A percentile compares a stretch with the other conserved stretches of the same genome.
phyloP scores from a whole-genome alignment of 805 yeast species.

The Hanseniaspora guilliermondii region DNA sequence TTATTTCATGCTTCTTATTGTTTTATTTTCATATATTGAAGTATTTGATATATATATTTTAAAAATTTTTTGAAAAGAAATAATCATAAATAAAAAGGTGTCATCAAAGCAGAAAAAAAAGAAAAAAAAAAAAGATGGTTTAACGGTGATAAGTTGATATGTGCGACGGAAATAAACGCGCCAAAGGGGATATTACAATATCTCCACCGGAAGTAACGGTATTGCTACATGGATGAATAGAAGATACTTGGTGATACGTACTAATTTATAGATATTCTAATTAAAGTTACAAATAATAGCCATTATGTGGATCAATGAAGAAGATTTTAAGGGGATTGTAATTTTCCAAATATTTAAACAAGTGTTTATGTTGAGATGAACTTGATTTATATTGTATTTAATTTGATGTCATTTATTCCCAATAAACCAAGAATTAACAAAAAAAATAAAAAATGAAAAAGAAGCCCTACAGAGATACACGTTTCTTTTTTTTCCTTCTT shows the following conservation, averaged over 20 bases:
- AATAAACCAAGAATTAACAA: no score
- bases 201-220: background rate
- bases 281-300: no score
- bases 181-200: background rate
- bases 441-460: background rate
- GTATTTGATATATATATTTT: background rate
- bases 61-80: background rate
- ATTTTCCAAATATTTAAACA: background rate
- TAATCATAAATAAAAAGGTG: no score
- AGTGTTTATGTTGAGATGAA: background rate
- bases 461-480: background rate
- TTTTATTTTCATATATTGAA: no score
- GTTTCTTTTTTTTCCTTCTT: background rate
- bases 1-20: background rate
- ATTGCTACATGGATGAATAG: background rate
- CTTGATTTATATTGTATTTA: background rate
- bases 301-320: no score
- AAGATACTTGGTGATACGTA: no score
- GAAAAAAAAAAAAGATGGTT: no score
- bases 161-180: background rate
- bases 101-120: no score
- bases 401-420: no score
- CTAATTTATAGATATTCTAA: no score
- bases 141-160: no score
- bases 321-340: no score